Evolutionary conservation across 441 rosid genomes (phyloP).

Genomic region (Populus hybrid): DNA sequence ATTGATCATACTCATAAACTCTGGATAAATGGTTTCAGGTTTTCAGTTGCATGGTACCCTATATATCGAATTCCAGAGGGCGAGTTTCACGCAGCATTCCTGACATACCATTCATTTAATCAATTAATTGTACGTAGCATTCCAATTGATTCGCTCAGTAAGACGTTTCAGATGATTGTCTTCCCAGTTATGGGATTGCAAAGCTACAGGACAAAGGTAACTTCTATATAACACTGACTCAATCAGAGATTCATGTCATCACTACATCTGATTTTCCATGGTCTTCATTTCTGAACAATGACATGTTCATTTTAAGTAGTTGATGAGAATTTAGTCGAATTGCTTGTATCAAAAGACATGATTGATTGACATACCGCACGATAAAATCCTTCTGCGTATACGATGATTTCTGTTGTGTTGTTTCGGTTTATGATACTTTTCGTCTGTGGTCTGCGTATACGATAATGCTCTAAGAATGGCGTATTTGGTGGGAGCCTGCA

Average conservation of each 20-base stretch:
- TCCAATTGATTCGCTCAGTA: conserved; percentile 8
- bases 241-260: not conserved
- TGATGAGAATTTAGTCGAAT: not conserved
- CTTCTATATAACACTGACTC: not conserved
- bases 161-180: conserved; percentile 3
- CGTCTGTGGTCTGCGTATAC: not conserved
- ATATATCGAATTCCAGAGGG: conserved; percentile 33
- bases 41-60: conserved; percentile 41
- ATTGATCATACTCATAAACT: not conserved
- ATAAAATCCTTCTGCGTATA: not conserved
- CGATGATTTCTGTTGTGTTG: not conserved
- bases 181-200: conserved; percentile 24
- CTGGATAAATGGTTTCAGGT: conserved; percentile 19
- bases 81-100: conserved; percentile 30
- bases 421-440: not conserved
- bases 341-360: not conserved
- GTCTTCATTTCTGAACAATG: too few relatives aligned
- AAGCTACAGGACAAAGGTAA: conserved; percentile 25
- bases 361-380: not conserved
- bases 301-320: not conserved
- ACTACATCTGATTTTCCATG: too few relatives aligned
- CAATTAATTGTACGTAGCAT: conserved; percentile 7
- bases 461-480: too few relatives aligned
- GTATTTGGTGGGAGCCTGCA: not conserved
- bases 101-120: conserved; percentile 32